Percentiles rank a stretch among this genome's conserved stretches.
Evolutionary conservation across 1,139 yeast species (phyloP).

Genomic region (Suhomyces taliae): DNA sequence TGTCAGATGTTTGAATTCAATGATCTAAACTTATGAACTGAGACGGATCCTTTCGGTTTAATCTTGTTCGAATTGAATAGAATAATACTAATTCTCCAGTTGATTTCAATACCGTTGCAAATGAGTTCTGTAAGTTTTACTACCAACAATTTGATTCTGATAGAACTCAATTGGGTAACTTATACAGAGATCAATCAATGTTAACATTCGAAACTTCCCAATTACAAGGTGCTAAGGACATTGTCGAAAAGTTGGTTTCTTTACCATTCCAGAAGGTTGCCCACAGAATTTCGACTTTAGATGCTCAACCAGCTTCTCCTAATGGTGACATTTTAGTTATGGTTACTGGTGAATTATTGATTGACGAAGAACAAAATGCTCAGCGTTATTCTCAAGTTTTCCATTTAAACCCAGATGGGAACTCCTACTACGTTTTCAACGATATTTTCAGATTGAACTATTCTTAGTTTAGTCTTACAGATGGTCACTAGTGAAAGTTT

Average conservation of each 20-base stretch:
- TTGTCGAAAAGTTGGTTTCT: slow-evolving; percentile 84
- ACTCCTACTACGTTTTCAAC: slow-evolving; percentile 89
- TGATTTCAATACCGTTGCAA: slow-evolving; percentile 70
- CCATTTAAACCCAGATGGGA: slow-evolving; percentile 92
- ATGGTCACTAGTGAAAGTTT: neutral
- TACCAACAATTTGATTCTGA: slow-evolving; percentile 94
- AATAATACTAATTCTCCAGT: slow-evolving; percentile 30
- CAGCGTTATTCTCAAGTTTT: slow-evolving; percentile 97
- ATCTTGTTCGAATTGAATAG: no score
- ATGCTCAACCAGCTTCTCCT: slow-evolving; percentile 97
- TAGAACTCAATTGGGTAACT: slow-evolving; percentile 88
- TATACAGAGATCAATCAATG: slow-evolving; percentile 97
- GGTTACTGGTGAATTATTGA: slow-evolving; percentile 94
- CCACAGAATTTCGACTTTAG: slow-evolving; percentile 91
- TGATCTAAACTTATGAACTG: no score
- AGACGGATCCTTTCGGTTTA: no score
- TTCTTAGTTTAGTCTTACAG: slow-evolving; percentile 27
- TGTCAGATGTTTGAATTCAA: no score
- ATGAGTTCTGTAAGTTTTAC: slow-evolving; percentile 91
- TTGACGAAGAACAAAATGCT: slow-evolving; percentile 92
- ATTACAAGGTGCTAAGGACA: slow-evolving; percentile 89
- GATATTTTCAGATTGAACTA: slow-evolving; percentile 95
- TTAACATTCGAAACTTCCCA: slow-evolving; percentile 93
- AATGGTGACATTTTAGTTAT: slow-evolving; percentile 91
- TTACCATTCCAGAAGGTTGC: slow-evolving; percentile 91